Evolutionary conservation across 495 filamentous ascomycete species (phyloP), one percentile per base, ranked within the genome.

Genomic region (Neurospora hispaniola): DNA sequence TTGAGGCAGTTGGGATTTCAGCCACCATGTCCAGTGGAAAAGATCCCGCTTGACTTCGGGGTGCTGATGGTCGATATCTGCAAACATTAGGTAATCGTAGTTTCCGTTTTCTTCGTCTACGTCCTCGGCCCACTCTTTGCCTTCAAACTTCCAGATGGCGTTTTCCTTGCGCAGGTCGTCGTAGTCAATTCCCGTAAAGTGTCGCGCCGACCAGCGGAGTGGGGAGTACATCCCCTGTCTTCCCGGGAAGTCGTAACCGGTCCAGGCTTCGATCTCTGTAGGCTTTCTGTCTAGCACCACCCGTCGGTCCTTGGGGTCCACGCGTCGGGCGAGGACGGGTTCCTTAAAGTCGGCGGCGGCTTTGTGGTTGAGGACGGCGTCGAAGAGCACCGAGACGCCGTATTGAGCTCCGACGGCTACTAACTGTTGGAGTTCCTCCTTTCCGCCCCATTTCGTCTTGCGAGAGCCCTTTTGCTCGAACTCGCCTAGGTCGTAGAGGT

Each of bases 401-500:
- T 84, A 40, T 42, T 83, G 76, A 48, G 84, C 82, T 0, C 88
- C 89, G 38, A 79, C 75, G 46, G 79, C 77, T 6, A 80, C 79
- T 70, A 94, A 74, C 4, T 81, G 77, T 43, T 87, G 73, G 23
- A 94, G 79, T 46, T 93, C 89, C 27, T 86, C 84, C 72, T 88
- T 90, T 4, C 80, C 83, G 14, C 92, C 91, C 90, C 91, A 94
- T 82, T 92, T 92, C 5, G 91, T 93, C 4, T 81, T 80, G 18
- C 81, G 77, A 0, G 80, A 77, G 23, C 89, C 90, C 76, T 93
- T 93, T 75, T 93, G 91, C 70, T 92, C 86, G 75, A 93, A 94
- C 76, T 94, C 92, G n/a, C 92, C 92, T n/a, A 93, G 79, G 73
- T 94, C 92, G 76, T 90, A 94, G 5, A 94, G 76, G 76, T 94